phyloP scores from a whole-genome alignment of 345 rosid species.

The Rhodomyrtus tomentosa region DNA sequence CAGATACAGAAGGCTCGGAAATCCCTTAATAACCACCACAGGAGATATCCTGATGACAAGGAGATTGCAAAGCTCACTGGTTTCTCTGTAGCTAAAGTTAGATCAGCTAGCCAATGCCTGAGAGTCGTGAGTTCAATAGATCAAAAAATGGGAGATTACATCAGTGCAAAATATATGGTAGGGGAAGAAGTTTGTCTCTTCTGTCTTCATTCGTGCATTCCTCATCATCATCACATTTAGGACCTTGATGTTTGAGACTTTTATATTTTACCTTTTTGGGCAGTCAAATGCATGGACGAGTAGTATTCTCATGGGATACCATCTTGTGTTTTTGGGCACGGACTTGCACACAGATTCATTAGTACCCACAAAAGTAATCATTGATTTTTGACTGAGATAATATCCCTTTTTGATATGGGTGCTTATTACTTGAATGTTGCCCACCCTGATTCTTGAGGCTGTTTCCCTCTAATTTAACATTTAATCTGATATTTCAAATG shows the following conservation, averaged over 20 bases:
- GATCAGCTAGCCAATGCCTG: conserved; percentile 57
- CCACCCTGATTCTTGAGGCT: not conserved
- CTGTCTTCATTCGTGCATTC: not conserved
- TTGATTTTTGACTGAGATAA: not conserved
- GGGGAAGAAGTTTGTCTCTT: not conserved
- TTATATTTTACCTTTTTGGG: not conserved
- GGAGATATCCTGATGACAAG: conserved; percentile 45
- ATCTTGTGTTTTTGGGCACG: not conserved
- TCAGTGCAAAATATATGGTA: conserved; percentile 50
- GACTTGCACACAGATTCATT: not conserved
- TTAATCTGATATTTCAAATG: not conserved
- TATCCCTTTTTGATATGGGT: not conserved
- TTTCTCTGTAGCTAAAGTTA: conserved; percentile 51
- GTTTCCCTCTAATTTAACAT: not conserved
- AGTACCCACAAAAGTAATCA: not conserved
- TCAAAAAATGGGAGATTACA: conserved; percentile 41
- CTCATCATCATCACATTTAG: not conserved
- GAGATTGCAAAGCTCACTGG: conserved; percentile 55
- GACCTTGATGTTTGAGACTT: not conserved
- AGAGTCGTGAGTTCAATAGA: conserved; percentile 73
- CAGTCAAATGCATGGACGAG: not conserved
- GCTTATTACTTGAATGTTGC: not conserved
- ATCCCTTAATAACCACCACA: conserved; percentile 28
- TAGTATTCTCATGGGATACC: not conserved
- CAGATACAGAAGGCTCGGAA: conserved; percentile 63